Base-by-base conservation (phyloP, 169 alveolate species). In the Besnoitia besnoiti region DNA sequence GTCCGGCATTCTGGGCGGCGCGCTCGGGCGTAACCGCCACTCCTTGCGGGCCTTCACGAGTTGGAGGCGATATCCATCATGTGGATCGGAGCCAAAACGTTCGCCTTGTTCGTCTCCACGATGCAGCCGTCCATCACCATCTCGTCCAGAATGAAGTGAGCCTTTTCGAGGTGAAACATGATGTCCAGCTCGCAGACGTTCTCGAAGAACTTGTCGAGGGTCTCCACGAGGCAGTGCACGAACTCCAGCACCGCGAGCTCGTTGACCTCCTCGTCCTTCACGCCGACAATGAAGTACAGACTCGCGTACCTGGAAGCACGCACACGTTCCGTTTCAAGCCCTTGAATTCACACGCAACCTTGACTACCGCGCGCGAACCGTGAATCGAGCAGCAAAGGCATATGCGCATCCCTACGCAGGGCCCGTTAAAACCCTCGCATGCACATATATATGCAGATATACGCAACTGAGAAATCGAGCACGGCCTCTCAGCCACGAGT, bases 111-210 rank as follows among this genome's bases (percentile, higher is more conserved):
- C 10, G 94, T 91, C 42, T 91, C 94, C 49, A 91, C 85, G n/a
- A 82, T 85, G 49, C 93, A 92, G 77, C 96, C 96, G 79, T 94
- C 91, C 67, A 92, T 59, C 44, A 99, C 96, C 99, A 99, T 98
- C 95, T 99, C 99, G 93, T 99, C 99, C 35, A 99, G 95, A 59
- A 99, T 98, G 95, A 98, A 98, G 94, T 99, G 99, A 37, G 99
- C 99, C 96, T 99, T 99, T 94, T 99, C 99, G 77, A 99, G 95
- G 90, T 99, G 98, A 95, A 98, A 99, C 99, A 99, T 97, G 94
- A 98, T 97, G 94, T 98, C 99, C 33, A 98, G 97, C 91, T 98
- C 99, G 91, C 98, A 97, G 30, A 96, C 99, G 91, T 98, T 98
- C 95, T 98, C 99, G 91, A 99, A 99, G 96, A 98, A 99, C 85